Base-by-base conservation (phyloP, 2,329 filamentous ascomycete genomes). In the Colletotrichum melonis region DNA sequence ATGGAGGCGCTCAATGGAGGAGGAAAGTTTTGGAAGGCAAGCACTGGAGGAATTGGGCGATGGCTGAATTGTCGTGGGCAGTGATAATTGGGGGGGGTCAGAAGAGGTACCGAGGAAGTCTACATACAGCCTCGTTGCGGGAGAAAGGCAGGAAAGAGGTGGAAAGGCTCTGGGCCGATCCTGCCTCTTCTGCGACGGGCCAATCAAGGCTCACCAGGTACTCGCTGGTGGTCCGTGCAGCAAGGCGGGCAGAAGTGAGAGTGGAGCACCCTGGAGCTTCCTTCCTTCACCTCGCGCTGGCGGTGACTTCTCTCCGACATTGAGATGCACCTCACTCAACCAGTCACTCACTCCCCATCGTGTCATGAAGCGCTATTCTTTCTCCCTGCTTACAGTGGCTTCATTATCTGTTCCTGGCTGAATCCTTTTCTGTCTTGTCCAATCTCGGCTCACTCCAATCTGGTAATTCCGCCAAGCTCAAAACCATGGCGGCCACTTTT, bases 1-100 rank as follows among this genome's bases (percentile, higher is more conserved):
- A 68, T 67, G 63, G 58, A 69, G 52, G 63, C 63, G 19, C 32
- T 49, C 52, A 28, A 57, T 65, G 52, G 32, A 28, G 16, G 4
- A 5, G 9, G 22, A 8, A 24, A n/a, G n/a, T 30, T 24, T 35
- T 46, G 19, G 24, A 7, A 28, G 12, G 5, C 9, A n/a, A 52
- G 11, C 28, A 52, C 24, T 60, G 30, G 67, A 32, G 19, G 59
- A 42, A 55, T 32, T 52, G 28, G 32, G 26, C 35, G 60, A 65
- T 52, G 60, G 54, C 35, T 49, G 42, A 49, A 49, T 22, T 49
- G 42, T 49, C 42, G 19, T 49, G 42, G 42, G 42, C 42, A 49
- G 42, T 49, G 42, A 49, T 49, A 49, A 49, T 49, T 49, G 42
- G 42, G 42, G 42, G 42, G 19, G 42, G 42, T 49, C 42, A 49